phyloP scores from a whole-genome alignment of 768 basidiomycete species.

The Kwoniella europaea region DNA sequence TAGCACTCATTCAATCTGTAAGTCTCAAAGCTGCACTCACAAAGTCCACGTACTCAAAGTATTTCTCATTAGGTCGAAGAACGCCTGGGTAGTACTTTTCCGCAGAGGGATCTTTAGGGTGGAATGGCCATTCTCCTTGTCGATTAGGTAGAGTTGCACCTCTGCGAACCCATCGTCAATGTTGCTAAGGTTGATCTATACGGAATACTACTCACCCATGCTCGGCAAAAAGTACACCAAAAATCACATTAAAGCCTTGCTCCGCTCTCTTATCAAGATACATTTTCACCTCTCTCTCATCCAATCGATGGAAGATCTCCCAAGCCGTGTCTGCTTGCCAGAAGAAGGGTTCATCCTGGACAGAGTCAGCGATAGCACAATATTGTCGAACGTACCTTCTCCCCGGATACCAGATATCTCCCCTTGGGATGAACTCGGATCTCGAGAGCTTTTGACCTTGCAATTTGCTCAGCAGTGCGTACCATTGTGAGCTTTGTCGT shows the following conservation, averaged over 20 bases:
- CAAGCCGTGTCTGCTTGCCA: slow-evolving; percentile 28
- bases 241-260: slow-evolving; percentile 30
- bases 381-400: neutral
- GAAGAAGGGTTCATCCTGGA: slow-evolving; percentile 17
- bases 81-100: slow-evolving; percentile 8
- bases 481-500: neutral
- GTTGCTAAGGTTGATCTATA: too few species aligned
- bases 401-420: slow-evolving; percentile 4
- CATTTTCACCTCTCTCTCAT: slow-evolving; percentile 14
- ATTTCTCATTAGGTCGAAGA: slow-evolving; percentile 22
- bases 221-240: slow-evolving; percentile 27
- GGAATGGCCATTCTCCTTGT: slow-evolving; percentile 25
- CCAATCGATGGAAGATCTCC: slow-evolving; percentile 30
- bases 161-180: neutral
- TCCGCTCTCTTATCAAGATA: slow-evolving; percentile 21
- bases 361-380: neutral
- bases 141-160: slow-evolving; percentile 25
- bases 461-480: neutral
- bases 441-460: slow-evolving; percentile 9
- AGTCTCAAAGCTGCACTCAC: neutral
- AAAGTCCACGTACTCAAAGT: slow-evolving; percentile 31
- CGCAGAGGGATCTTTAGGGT: neutral
- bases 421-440: slow-evolving; percentile 9
- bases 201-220: slow-evolving; percentile 22
- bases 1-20: neutral